These are phyloP conservation scores for Phylloporus sp. DNA, from an alignment of 1,284 basidiomycete genomes.

Conservation along the genomic window DNA sequence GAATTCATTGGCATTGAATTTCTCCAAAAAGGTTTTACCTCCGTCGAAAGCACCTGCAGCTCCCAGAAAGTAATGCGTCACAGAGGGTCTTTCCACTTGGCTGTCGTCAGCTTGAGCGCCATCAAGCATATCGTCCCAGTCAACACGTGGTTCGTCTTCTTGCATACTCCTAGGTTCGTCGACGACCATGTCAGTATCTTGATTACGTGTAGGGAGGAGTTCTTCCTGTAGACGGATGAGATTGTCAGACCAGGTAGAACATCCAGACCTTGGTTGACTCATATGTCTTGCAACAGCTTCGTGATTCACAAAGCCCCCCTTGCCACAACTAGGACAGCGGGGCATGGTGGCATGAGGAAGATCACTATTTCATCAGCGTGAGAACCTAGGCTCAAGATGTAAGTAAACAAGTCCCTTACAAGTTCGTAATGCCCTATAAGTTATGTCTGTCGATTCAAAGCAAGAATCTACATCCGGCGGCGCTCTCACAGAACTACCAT, in stretches of 20 bases:
- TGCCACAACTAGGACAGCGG: background rate
- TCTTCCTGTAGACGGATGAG: too few relatives aligned
- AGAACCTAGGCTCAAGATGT: too few relatives aligned
- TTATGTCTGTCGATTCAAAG: too few relatives aligned
- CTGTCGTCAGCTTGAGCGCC: background rate
- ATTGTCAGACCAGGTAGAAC: too few relatives aligned
- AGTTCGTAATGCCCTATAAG: too few relatives aligned
- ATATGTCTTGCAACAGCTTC: slow-evolving; percentile 1
- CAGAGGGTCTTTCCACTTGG: background rate
- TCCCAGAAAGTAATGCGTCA: background rate
- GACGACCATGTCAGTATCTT: background rate
- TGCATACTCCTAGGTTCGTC: too few relatives aligned
- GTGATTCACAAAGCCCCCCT: background rate
- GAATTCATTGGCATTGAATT: too few relatives aligned
- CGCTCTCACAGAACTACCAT: too few relatives aligned
- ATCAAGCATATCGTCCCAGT: background rate
- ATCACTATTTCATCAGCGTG: background rate
- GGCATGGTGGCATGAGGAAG: too few relatives aligned
- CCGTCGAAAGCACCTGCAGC: background rate
- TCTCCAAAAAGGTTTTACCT: too few relatives aligned
- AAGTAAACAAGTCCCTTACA: too few relatives aligned
- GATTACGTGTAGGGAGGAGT: background rate
- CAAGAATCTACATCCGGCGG: too few relatives aligned
- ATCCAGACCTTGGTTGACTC: background rate
- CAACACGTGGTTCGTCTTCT: background rate